Percentiles rank a stretch among this genome's conserved stretches.
phyloP scores from a whole-genome alignment of 768 basidiomycete genomes.

The Cantharellus anzutake region DNA sequence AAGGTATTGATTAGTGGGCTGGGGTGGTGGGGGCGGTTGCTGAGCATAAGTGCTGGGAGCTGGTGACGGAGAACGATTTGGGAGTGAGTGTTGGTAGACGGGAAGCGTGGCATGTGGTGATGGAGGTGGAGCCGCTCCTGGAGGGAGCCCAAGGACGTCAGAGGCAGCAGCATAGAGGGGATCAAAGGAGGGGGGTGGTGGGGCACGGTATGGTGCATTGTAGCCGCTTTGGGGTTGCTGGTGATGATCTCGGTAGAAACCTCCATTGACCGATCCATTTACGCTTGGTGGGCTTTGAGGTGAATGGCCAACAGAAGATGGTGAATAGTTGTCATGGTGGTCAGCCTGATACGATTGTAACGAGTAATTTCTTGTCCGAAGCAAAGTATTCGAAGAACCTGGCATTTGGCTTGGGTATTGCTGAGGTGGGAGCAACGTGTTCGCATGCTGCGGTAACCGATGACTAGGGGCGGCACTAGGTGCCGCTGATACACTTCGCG shows the following conservation, averaged over 20 bases:
- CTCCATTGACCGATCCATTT: too few species aligned
- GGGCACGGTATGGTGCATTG: conserved; percentile 2
- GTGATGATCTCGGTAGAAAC: not conserved
- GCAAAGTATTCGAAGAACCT: not conserved
- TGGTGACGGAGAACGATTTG: not conserved
- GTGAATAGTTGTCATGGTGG: not conserved
- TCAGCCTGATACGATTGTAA: not conserved
- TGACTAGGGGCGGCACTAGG: conserved; percentile 7
- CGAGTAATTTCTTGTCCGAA: not conserved
- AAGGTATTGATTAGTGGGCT: conserved; percentile 2
- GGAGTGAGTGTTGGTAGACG: not conserved
- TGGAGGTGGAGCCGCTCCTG: conserved; percentile 15
- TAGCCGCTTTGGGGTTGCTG: conserved; percentile 13
- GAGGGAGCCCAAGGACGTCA: conserved; percentile 57
- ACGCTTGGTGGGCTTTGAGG: too few species aligned
- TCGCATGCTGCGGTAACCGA: conserved; percentile 23
- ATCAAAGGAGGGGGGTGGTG: conserved; percentile 21
- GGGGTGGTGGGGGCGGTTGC: conserved; percentile 11
- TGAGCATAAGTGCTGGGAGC: conserved; percentile 9
- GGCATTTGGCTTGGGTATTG: not conserved
- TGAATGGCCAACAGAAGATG: not conserved
- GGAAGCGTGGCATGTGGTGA: conserved; percentile 13
- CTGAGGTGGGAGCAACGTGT: conserved; percentile 20
- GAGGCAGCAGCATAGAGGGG: conserved; percentile 58
- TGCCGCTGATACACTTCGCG: not conserved